A percentile compares a stretch with the other conserved stretches of the same genome.
Evolutionary conservation across 257 asterid species (phyloP).

Genomic region (Przewalskia tangutica): DNA sequence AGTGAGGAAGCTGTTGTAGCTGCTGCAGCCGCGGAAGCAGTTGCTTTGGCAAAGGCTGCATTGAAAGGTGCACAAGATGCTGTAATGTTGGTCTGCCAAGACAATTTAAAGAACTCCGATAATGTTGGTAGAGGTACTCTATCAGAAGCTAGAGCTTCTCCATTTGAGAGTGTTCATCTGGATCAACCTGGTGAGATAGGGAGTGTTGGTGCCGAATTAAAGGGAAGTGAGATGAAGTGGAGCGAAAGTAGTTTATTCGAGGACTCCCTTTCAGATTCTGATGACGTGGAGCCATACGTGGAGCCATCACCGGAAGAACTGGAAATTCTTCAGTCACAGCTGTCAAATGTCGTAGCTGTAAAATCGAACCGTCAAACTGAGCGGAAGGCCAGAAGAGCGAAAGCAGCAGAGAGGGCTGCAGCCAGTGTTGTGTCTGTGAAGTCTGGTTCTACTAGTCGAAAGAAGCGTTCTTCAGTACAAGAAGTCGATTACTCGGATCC

Average conservation of each 20-base stretch:
- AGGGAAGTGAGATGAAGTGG: conserved; percentile 31
- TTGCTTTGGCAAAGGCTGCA: conserved; percentile 85
- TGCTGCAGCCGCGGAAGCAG: conserved; percentile 93
- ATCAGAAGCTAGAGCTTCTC: conserved; percentile 6
- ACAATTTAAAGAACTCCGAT: conserved; percentile 22
- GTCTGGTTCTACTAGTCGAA: conserved; percentile 60
- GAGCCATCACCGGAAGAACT: conserved; percentile 70
- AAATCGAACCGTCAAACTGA: conserved; percentile 77
- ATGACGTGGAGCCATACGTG: conserved; percentile 48
- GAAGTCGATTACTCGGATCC: conserved; percentile 78
- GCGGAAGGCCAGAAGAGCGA: conserved; percentile 60
- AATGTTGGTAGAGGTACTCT: conserved; percentile 7
- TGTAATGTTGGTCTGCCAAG: conserved; percentile 41
- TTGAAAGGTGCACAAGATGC: conserved; percentile 78
- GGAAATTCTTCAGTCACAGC: conserved; percentile 48
- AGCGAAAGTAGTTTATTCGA: conserved; percentile 16
- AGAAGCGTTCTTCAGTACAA: conserved; percentile 55
- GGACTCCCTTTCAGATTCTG: conserved; percentile 27
- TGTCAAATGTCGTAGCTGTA: conserved; percentile 47
- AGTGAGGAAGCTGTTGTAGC: conserved; percentile 70
- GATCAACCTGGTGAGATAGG: too few species aligned
- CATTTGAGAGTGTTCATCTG: conserved; percentile 12
- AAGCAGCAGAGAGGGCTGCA: conserved; percentile 72
- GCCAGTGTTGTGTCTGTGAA: conserved; percentile 54
- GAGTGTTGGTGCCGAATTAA: conserved; percentile 11